phyloP scores from a whole-genome alignment of 2,329 filamentous ascomycete genomes.

The Cryphonectria naterciae region DNA sequence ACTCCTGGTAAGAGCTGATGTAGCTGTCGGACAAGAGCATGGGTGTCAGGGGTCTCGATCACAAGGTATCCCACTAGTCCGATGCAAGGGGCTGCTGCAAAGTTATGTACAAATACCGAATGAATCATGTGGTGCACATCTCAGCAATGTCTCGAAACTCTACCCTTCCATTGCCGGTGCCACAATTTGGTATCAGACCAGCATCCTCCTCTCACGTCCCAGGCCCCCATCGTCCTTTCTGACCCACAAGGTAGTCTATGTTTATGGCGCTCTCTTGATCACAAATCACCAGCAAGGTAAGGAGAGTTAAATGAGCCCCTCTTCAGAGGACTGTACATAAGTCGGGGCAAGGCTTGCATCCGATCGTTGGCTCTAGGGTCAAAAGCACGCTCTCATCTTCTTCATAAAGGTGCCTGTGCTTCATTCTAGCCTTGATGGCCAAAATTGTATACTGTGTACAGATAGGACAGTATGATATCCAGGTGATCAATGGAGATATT shows the following conservation, averaged over 20 bases:
- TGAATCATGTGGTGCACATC: neutral
- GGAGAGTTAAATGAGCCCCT: neutral
- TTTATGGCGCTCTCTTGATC: no score
- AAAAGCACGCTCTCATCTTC: neutral
- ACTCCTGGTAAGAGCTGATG: slow-evolving; percentile 71
- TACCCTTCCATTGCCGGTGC: neutral
- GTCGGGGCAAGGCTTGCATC: neutral
- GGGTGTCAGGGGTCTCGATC: no score
- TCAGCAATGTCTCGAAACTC: neutral
- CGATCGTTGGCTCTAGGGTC: neutral
- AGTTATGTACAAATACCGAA: neutral
- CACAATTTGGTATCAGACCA: neutral
- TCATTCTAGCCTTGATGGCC: neutral
- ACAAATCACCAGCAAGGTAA: neutral
- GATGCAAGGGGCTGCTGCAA: neutral
- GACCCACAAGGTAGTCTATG: no score
- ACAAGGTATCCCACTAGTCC: neutral
- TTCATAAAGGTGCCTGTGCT: neutral
- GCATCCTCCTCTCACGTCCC: no score
- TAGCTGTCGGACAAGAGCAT: neutral
- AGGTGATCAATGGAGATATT: no score
- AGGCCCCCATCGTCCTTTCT: no score
- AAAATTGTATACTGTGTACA: neutral
- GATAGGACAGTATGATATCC: neutral
- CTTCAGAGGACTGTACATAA: neutral